Base-by-base conservation (phyloP, 768 basidiomycete genomes). In the Hysterangium stoloniferum region DNA sequence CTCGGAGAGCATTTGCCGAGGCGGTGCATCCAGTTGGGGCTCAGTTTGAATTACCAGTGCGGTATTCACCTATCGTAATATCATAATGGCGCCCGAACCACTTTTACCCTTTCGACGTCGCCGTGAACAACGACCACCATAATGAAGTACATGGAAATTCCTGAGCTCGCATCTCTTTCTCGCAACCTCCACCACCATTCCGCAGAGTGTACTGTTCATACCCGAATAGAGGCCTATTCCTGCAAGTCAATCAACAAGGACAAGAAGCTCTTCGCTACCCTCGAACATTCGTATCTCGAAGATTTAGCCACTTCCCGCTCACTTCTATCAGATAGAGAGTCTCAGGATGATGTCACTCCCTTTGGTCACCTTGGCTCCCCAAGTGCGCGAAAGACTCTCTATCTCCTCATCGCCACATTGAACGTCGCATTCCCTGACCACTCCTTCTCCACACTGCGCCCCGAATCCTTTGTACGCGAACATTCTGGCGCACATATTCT, bases 341-440 rank as follows among this genome's bases (percentile, higher is more conserved):
- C 67, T n/a, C 68, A 68, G 50, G 75, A 77, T 7, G 86, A 86
- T 61, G 77, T 81, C 65, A 88, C 88, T 37, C 86, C 91, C 0
- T 98, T 98, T 59, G 94, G 94, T 2, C 84, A 90, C 44, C 84
- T 96, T 62, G 84, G 87, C 72, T 83, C 88, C 61, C 84, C 82
- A 36, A 72, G 77, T 40, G 84, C 86, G 29, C 76, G 91, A 60
- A 96, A 95, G 77, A 94, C 89, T 3, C 83, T 96, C 52, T 96
- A 93, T 72, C 81, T 94, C 44, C 85, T 98, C 64, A 96, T 98
- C 61, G 87, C 91, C 28, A 92, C 93, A 2, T 84, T 99, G 60
- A 99, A 99, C 71, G 80, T 91, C 61, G 94, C 95, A 5, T 99
- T 94, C 63, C 95, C 95, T 2, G 95, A 98, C 76, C 79, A 97